Percentiles rank a stretch among this genome's conserved stretches.
phyloP scores from a whole-genome alignment of 345 rosid species.

The Euphorbia tirucalli region DNA sequence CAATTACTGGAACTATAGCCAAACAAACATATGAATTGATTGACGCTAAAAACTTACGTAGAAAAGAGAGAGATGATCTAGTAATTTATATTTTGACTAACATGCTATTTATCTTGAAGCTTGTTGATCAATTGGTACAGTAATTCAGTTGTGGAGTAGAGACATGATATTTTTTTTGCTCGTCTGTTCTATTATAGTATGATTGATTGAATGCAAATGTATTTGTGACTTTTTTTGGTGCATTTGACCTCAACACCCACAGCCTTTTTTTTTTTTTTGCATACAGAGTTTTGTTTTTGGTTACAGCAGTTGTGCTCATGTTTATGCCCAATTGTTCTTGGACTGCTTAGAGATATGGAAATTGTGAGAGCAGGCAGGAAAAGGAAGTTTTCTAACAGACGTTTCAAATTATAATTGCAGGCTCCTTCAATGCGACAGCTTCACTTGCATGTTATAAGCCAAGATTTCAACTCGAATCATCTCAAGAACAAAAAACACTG shows the following conservation, averaged over 20 bases:
- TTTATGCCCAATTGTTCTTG: background rate
- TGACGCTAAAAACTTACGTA: background rate
- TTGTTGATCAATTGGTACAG: background rate
- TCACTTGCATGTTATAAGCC: conserved; percentile 91
- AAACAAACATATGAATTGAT: background rate
- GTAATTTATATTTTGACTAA: background rate
- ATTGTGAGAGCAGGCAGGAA: background rate
- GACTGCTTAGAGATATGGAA: background rate
- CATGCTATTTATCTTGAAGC: background rate
- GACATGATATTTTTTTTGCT: too few species aligned
- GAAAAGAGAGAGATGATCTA: background rate
- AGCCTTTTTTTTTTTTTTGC: too few species aligned
- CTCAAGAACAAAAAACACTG: conserved; percentile 92
- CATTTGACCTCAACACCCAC: too few species aligned
- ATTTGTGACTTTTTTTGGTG: too few species aligned
- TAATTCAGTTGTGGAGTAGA: too few species aligned
- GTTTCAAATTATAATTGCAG: conserved; percentile 33
- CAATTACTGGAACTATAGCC: background rate
- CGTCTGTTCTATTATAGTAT: too few species aligned
- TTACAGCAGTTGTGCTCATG: too few species aligned
- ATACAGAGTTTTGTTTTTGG: too few species aligned
- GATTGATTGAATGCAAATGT: too few species aligned
- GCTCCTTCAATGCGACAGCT: conserved; percentile 75
- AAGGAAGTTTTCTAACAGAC: background rate
- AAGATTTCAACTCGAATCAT: conserved; percentile 75